Percentiles rank a stretch among this genome's conserved stretches.
These are phyloP conservation scores for Camellia japonica DNA, from an alignment of 148 eudicot species.

Conservation along the genomic window DNA sequence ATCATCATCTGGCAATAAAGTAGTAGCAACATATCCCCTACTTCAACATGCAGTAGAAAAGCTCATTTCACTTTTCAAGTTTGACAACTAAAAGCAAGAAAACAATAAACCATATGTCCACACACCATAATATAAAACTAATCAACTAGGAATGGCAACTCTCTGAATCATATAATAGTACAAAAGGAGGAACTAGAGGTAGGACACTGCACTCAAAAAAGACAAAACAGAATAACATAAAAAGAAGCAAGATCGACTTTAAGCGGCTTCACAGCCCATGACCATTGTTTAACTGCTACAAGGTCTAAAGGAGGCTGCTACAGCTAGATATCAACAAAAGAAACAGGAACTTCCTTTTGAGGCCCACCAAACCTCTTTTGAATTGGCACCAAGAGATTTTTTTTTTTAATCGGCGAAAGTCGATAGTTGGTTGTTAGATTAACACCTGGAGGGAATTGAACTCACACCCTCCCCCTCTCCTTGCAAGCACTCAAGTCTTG, in stretches of 20 bases:
- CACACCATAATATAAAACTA: neutral
- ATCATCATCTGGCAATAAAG: neutral
- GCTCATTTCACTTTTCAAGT: neutral
- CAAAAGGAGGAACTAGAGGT: neutral
- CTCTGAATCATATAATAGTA: neutral
- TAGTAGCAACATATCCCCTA: neutral
- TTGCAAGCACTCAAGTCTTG: too few species aligned
- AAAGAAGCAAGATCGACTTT: neutral
- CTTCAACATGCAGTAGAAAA: neutral
- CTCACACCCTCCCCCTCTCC: too few species aligned
- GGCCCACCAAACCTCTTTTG: too few species aligned
- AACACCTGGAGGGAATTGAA: too few species aligned
- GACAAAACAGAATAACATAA: neutral
- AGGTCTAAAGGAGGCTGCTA: neutral
- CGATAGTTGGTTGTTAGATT: too few species aligned
- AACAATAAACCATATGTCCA: neutral
- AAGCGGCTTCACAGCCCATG: neutral
- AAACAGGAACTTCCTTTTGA: neutral
- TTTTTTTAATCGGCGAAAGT: too few species aligned
- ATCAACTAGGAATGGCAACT: neutral
- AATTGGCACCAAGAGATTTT: too few species aligned
- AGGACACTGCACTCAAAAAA: constrained; percentile 6
- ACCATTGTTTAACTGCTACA: neutral
- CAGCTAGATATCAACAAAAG: neutral
- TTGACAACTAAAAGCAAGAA: neutral